phyloP scores from a whole-genome alignment of 192 early-diverging fungal species.

The Lobosporangium transversale region DNA sequence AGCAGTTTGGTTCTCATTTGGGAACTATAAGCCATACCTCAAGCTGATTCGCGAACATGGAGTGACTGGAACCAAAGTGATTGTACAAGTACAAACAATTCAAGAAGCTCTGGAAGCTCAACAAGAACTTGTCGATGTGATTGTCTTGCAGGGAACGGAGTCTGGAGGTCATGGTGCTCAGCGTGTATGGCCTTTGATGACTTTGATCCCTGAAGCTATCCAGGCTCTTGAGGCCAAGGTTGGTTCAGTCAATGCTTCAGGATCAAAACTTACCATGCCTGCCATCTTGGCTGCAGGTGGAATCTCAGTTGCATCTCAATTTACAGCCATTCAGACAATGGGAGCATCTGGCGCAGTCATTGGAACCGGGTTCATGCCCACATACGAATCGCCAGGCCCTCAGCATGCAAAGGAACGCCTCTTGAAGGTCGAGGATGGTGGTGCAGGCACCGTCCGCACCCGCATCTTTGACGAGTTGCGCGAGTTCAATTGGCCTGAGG shows the following conservation, averaged over 20 bases:
- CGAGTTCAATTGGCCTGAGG: slow-evolving; percentile 49
- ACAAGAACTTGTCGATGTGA: slow-evolving; percentile 54
- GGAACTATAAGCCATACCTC: slow-evolving; percentile 52
- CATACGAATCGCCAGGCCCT: slow-evolving; percentile 21
- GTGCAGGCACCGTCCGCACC: slow-evolving; percentile 49
- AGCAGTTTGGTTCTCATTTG: slow-evolving; percentile 60
- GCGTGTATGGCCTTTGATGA: slow-evolving; percentile 20
- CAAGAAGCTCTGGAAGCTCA: slow-evolving; percentile 54
- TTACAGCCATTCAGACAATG: slow-evolving; percentile 25
- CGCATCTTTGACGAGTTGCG: slow-evolving; percentile 56
- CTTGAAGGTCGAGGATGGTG: slow-evolving; percentile 52
- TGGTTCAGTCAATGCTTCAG: neutral
- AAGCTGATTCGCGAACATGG: slow-evolving; percentile 29
- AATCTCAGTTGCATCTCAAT: slow-evolving; percentile 24
- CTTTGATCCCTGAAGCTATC: slow-evolving; percentile 42
- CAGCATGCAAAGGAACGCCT: slow-evolving; percentile 52
- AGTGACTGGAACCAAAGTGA: slow-evolving; percentile 31
- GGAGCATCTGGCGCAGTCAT: slow-evolving; percentile 58
- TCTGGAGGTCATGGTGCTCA: slow-evolving; percentile 58
- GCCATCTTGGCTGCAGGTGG: slow-evolving; percentile 49
- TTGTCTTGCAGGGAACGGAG: slow-evolving; percentile 61
- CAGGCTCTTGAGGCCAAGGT: slow-evolving; percentile 25
- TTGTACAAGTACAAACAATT: slow-evolving; percentile 61
- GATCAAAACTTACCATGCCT: slow-evolving; percentile 1
- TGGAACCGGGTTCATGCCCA: slow-evolving; percentile 57